Conservation (phyloP, 306 rosid genomes). For the Rosa rugosa region DNA sequence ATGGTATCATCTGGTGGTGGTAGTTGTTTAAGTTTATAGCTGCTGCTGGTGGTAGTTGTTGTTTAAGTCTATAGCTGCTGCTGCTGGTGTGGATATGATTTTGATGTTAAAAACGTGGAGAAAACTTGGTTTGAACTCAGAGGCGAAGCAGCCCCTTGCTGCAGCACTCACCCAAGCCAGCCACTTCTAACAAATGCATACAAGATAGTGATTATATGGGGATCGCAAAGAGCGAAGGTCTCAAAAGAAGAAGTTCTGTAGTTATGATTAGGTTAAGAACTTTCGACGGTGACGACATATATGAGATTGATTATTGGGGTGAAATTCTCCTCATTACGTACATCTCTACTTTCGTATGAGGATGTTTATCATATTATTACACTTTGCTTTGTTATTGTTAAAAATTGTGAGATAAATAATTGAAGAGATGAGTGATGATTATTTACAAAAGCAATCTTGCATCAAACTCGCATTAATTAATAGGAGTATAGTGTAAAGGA, state of each 20-base stretch:
- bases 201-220: not conserved
- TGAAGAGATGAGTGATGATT: not conserved
- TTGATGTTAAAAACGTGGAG: slow-evolving; percentile 20
- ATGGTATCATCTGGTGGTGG: slow-evolving; percentile 1
- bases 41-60: not conserved
- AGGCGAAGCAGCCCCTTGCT: not conserved
- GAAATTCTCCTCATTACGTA: not conserved
- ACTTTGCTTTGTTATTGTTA: too few relatives aligned
- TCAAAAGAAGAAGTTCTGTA: not conserved
- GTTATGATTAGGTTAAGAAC: not conserved
- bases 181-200: not conserved
- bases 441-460: not conserved
- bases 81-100: slow-evolving; percentile 12
- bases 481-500: too few relatives aligned
- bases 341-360: not conserved
- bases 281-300: not conserved
- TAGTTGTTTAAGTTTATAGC: not conserved
- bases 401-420: not conserved
- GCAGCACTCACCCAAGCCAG: not conserved
- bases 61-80: not conserved
- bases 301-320: not conserved
- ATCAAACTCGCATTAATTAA: too few relatives aligned
- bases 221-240: not conserved
- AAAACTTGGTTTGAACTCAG: slow-evolving; percentile 11
- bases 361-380: not conserved